Percentiles rank a stretch among this genome's conserved stretches.
Evolutionary conservation across 2,329 filamentous ascomycete genomes (phyloP).

Genomic region (Colletotrichum tropicale): DNA sequence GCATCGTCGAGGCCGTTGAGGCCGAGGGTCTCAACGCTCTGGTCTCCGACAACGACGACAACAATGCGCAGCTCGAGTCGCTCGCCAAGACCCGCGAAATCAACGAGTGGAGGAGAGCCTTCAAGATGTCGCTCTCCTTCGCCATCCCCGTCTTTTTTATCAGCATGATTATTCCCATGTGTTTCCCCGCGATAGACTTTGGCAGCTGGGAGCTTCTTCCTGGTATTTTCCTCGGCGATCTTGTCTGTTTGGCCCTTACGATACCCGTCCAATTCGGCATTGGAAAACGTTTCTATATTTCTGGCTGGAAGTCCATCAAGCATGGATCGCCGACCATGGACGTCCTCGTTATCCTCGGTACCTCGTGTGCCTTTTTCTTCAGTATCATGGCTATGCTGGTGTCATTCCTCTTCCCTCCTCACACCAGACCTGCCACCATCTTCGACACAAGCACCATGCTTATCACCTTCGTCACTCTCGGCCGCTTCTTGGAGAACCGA

Average conservation of each 20-base stretch:
- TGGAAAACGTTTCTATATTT: constrained; percentile 90
- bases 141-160: constrained; percentile 90
- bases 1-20: constrained; percentile 83
- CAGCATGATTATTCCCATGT: constrained; percentile 95
- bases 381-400: constrained; percentile 87
- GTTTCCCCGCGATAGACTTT: constrained; percentile 75
- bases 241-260: constrained; percentile 83
- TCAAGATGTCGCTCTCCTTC: constrained; percentile 78
- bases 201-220: constrained; percentile 69
- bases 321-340: constrained; percentile 97
- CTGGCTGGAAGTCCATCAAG: constrained; percentile 90
- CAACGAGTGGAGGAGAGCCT: constrained; percentile 86
- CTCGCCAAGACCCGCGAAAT: constrained; percentile 97
- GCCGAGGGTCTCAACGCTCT: constrained; percentile 86
- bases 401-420: constrained; percentile 75
- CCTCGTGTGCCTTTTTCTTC: constrained; percentile 95
- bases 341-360: constrained; percentile 91
- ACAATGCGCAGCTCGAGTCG: constrained; percentile 94
- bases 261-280: constrained; percentile 97
- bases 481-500: constrained; percentile 89
- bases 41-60: constrained; percentile 90
- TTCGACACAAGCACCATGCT: constrained; percentile 99
- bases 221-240: constrained; percentile 86
- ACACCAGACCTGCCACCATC: constrained; percentile 82
- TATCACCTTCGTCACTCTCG: constrained; percentile 91